phyloP scores from a whole-genome alignment of 768 basidiomycete genomes.

The Mycena sanguinolenta region DNA sequence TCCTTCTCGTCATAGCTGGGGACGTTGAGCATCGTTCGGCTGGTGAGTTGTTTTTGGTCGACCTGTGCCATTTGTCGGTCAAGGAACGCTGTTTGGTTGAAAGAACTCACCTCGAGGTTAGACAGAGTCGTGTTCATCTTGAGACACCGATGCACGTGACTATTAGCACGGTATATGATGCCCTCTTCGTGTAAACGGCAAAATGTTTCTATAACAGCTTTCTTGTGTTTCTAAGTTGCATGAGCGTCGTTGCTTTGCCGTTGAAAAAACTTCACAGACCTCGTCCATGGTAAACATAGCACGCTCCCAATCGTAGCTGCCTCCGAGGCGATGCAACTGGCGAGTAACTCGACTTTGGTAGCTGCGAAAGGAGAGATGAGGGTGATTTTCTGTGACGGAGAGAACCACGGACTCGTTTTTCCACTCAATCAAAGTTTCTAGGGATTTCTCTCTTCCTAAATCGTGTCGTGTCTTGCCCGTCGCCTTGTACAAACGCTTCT shows the following conservation, averaged over 20 bases:
- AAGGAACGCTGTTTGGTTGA: not conserved
- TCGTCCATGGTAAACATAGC: constrained; percentile 97
- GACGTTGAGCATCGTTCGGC: constrained; percentile 87
- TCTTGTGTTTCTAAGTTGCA: constrained; percentile 70
- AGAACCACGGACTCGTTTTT: constrained; percentile 66
- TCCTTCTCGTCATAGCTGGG: constrained; percentile 96
- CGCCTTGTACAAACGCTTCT: constrained; percentile 90
- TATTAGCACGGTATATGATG: constrained; percentile 93
- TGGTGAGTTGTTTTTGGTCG: constrained; percentile 90
- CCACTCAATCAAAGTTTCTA: constrained; percentile 95
- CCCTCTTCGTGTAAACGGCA: constrained; percentile 93
- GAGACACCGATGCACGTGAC: constrained; percentile 98
- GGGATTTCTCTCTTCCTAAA: constrained; percentile 89
- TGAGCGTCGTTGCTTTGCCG: not conserved
- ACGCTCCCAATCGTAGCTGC: constrained; percentile 94
- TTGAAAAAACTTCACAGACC: constrained; percentile 54
- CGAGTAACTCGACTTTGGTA: constrained; percentile 93
- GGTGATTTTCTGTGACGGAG: not conserved
- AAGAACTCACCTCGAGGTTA: constrained; percentile 83
- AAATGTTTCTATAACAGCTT: constrained; percentile 93
- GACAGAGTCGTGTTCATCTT: constrained; percentile 95
- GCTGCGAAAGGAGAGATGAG: constrained; percentile 53
- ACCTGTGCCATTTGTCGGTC: constrained; percentile 63
- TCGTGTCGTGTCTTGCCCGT: constrained; percentile 92
- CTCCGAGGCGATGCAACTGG: constrained; percentile 90